Conservation (phyloP, 345 rosid genomes). For the Iberis pinnata region DNA sequence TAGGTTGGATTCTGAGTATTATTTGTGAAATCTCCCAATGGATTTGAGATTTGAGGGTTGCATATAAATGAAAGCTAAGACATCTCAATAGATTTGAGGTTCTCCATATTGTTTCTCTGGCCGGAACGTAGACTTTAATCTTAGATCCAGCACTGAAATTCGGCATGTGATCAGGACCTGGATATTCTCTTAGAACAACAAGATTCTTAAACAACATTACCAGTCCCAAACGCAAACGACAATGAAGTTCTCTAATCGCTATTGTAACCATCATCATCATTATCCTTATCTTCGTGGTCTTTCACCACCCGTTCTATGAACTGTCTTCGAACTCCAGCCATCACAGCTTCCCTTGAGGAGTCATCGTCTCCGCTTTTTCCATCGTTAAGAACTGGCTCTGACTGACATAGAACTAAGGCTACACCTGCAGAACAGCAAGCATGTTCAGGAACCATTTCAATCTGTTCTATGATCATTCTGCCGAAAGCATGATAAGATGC, state of each 20-base stretch:
- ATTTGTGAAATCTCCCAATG: slow-evolving; percentile 19
- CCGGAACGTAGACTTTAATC: too few species aligned
- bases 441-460: slow-evolving; percentile 7
- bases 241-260: slow-evolving; percentile 55
- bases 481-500: background rate
- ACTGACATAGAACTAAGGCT: slow-evolving; percentile 81
- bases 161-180: background rate
- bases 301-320: slow-evolving; percentile 78
- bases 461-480: background rate
- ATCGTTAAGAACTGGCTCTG: slow-evolving; percentile 84
- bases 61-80: slow-evolving; percentile 11
- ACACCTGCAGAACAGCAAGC: slow-evolving; percentile 51
- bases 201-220: background rate
- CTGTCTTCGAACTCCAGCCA: slow-evolving; percentile 74
- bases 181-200: slow-evolving; percentile 8
- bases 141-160: too few species aligned
- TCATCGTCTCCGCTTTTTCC: slow-evolving; percentile 68
- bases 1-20: slow-evolving; percentile 16
- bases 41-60: background rate
- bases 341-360: slow-evolving; percentile 67
- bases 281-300: slow-evolving; percentile 60
- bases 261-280: slow-evolving; percentile 58
- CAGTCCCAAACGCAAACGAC: slow-evolving; percentile 8
- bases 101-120: too few species aligned
- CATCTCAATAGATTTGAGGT: too few species aligned